Conservation (phyloP, 139 green algal genomes). For the Tetradesmus obliquus region DNA sequence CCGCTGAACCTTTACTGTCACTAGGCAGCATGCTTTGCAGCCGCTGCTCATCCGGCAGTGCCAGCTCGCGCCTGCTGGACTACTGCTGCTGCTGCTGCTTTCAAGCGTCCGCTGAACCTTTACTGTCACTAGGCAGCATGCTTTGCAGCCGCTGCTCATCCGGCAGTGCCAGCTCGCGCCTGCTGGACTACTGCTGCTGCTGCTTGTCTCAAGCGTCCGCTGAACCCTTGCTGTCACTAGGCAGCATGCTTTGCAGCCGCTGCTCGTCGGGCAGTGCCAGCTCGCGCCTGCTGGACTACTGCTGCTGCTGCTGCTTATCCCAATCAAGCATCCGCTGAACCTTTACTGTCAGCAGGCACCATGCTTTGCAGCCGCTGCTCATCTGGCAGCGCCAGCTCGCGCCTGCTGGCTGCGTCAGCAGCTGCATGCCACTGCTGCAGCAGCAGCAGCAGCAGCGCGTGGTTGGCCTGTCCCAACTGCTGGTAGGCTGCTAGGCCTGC, state of each 20-base stretch:
- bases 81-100: neutral
- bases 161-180: too few relatives aligned
- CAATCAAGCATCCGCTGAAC: neutral
- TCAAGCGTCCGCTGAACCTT: neutral
- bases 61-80: neutral
- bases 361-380: neutral
- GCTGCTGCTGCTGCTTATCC: neutral
- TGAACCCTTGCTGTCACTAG: too few relatives aligned
- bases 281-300: neutral
- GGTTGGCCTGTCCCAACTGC: constrained; percentile 7
- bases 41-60: too few relatives aligned
- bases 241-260: neutral
- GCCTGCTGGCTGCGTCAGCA: neutral
- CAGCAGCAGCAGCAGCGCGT: constrained; percentile 13
- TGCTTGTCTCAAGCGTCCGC: neutral
- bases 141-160: too few relatives aligned
- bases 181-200: neutral
- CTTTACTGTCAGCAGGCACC: neutral
- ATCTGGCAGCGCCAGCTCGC: neutral
- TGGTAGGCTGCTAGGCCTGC: neutral
- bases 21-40: neutral
- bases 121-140: neutral
- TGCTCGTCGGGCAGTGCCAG: too few relatives aligned
- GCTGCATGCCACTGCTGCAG: constrained; percentile 30
- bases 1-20: neutral